A percentile compares a stretch with the other conserved stretches of the same genome.
phyloP scores from a whole-genome alignment of 2,329 filamentous ascomycete genomes.

The Domatiomyces globalis region DNA sequence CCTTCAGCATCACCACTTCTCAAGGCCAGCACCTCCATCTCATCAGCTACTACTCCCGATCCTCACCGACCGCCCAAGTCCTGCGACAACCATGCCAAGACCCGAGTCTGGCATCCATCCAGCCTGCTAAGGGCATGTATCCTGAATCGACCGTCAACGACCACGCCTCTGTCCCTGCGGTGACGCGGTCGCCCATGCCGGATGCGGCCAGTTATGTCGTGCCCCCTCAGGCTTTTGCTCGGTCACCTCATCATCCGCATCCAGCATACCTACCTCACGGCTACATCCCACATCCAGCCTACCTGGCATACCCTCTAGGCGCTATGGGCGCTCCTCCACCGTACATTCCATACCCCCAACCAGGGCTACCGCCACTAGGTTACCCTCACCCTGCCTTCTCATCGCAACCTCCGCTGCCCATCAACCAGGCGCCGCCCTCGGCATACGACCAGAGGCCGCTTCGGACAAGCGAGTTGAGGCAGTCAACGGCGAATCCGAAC shows the following conservation, averaged over 20 bases:
- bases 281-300: conserved; percentile 20
- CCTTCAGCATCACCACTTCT: conserved; percentile 94
- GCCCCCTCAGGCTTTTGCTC: conserved; percentile 39
- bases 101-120: conserved; percentile 62
- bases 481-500: conserved; percentile 20
- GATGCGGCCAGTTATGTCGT: conserved; percentile 41
- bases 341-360: conserved; percentile 11
- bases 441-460: conserved; percentile 16
- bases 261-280: conserved; percentile 25
- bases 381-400: conserved; percentile 8
- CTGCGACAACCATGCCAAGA: conserved; percentile 73
- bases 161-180: conserved; percentile 60
- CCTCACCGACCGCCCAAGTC: conserved; percentile 55
- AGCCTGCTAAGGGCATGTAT: conserved; percentile 88
- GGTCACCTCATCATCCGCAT: conserved; percentile 26
- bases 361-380: conserved; percentile 10
- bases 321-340: conserved; percentile 30
- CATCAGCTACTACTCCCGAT: conserved; percentile 89
- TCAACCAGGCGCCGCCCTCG: conserved; percentile 15
- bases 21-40: conserved; percentile 83
- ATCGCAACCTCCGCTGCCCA: conserved; percentile 7
- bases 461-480: conserved; percentile 20
- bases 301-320: conserved; percentile 30
- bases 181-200: conserved; percentile 59
- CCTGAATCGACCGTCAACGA: conserved; percentile 90